Percentiles rank a stretch among this genome's conserved stretches.
Evolutionary conservation across 169 alveolate species (phyloP).

Genomic region (Plasmodium gonderi): DNA sequence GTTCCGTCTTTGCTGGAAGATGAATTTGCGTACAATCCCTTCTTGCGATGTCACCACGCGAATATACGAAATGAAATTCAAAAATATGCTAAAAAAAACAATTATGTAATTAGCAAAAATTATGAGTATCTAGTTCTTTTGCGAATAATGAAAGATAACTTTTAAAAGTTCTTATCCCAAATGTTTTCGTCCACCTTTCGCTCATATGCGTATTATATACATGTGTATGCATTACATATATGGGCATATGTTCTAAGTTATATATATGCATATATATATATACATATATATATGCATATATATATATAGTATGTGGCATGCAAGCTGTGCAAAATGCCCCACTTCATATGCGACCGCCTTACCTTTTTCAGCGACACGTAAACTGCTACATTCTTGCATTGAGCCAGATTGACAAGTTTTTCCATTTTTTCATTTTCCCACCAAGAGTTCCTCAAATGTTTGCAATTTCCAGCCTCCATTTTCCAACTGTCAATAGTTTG

Average conservation of each 20-base stretch:
- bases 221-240: too few species aligned
- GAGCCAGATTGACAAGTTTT: neutral
- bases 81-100: constrained; percentile 27
- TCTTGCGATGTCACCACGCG: constrained; percentile 33
- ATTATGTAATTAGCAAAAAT: constrained; percentile 13
- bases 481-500: too few species aligned
- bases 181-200: neutral
- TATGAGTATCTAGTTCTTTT: constrained; percentile 22
- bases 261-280: too few species aligned
- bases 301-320: too few species aligned
- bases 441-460: neutral
- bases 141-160: constrained; percentile 58
- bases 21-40: constrained; percentile 50
- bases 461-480: too few species aligned
- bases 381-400: neutral
- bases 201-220: neutral
- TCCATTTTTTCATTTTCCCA: neutral
- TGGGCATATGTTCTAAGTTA: too few species aligned
- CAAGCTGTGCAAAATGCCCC: too few species aligned
- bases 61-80: constrained; percentile 6
- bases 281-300: too few species aligned
- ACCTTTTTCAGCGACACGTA: too few species aligned
- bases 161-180: neutral
- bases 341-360: too few species aligned
- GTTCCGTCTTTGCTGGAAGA: constrained; percentile 42